Evolutionary conservation across 257 asterid genomes (phyloP).

Genomic region (Solanum verrucosum): DNA sequence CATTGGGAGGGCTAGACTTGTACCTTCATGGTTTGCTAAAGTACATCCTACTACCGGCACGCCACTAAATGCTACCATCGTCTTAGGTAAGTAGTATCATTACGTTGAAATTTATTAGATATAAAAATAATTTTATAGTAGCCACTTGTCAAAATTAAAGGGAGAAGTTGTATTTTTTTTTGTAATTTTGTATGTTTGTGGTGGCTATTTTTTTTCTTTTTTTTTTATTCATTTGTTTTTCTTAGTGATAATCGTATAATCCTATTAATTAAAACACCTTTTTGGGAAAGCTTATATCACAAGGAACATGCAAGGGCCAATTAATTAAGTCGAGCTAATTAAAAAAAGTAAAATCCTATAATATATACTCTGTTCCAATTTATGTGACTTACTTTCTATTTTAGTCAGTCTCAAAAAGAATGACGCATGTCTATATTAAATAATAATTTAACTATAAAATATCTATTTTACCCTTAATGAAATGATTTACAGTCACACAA

Average conservation of each 20-base stretch:
- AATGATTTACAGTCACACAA: too few relatives aligned
- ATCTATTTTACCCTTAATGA: too few relatives aligned
- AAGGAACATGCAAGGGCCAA: not conserved
- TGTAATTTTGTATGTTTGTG: not conserved
- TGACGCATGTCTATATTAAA: too few relatives aligned
- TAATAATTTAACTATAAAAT: too few relatives aligned
- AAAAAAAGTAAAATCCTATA: not conserved
- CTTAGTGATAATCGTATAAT: not conserved
- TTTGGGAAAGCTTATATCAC: not conserved
- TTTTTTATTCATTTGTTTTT: too few relatives aligned
- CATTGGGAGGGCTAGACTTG: conserved; percentile 35
- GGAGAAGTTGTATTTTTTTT: too few relatives aligned
- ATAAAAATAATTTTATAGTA: too few relatives aligned
- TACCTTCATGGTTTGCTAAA: conserved; percentile 36
- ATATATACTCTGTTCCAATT: too few relatives aligned
- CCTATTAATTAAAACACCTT: not conserved
- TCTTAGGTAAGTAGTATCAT: not conserved
- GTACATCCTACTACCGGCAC: conserved; percentile 21
- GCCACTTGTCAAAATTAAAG: not conserved
- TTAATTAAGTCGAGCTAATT: not conserved
- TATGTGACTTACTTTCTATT: too few relatives aligned
- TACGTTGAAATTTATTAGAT: not conserved
- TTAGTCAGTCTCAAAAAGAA: too few relatives aligned
- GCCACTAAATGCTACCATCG: not conserved
- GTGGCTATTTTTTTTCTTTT: not conserved